phyloP scores from a whole-genome alignment of 2,329 filamentous ascomycete genomes.

The Atkinsonella hypoxylon region DNA sequence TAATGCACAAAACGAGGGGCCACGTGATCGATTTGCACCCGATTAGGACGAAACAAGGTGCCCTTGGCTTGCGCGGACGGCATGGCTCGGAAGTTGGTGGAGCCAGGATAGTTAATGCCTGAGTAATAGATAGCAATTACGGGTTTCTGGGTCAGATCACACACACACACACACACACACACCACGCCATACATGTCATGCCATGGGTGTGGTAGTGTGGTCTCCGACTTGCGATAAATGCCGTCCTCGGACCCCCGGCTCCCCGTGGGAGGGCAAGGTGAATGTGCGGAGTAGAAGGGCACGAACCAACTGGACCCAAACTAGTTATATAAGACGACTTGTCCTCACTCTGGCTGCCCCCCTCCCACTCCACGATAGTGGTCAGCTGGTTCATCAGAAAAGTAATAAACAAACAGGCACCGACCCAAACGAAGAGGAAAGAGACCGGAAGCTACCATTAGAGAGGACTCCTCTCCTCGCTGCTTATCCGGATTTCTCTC shows the following conservation, averaged over 20 bases:
- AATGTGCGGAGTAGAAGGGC: neutral
- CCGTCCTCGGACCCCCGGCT: slow-evolving; percentile 6
- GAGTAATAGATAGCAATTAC: slow-evolving; percentile 6
- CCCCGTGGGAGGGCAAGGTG: neutral
- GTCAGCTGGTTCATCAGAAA: slow-evolving; percentile 3
- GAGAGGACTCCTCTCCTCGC: slow-evolving; percentile 1
- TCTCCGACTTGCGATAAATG: slow-evolving; percentile 1
- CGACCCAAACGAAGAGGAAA: slow-evolving; percentile 1
- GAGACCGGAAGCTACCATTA: neutral
- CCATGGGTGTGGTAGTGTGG: too few relatives aligned
- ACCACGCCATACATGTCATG: neutral
- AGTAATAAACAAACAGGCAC: neutral
- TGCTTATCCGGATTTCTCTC: slow-evolving; percentile 1
- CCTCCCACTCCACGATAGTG: neutral
- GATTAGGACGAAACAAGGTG: slow-evolving; percentile 1
- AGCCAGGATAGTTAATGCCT: neutral
- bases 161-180: slow-evolving; percentile 2
- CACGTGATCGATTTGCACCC: slow-evolving; percentile 12
- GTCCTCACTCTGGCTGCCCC: neutral
- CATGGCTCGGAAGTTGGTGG: slow-evolving; percentile 9
- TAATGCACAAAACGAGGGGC: slow-evolving; percentile 8
- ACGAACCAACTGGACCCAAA: neutral
- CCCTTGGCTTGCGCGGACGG: slow-evolving; percentile 8
- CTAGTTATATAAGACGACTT: slow-evolving; percentile 3
- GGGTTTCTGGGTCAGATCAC: neutral